Evolutionary conservation across 2,329 filamentous ascomycete genomes (phyloP).

Genomic region (Pseudogymnoascus sp.): DNA sequence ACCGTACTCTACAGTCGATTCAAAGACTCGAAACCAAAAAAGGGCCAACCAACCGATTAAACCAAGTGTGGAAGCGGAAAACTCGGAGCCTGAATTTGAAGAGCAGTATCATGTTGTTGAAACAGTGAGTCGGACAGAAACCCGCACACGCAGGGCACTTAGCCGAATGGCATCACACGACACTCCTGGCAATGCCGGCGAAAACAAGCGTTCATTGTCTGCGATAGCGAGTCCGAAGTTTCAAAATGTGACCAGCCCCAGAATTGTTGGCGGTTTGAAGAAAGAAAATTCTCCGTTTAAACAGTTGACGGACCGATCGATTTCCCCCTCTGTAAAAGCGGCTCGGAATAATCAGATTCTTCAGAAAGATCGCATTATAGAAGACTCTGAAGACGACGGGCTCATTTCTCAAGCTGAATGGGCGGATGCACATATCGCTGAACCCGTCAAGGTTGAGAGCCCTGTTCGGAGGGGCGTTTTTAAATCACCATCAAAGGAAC

Average conservation of each 20-base stretch:
- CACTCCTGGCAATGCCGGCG: background rate
- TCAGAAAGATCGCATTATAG: conserved; percentile 10
- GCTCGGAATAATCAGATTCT: conserved; percentile 8
- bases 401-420: background rate
- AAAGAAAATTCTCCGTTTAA: conserved; percentile 2
- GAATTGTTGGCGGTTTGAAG: background rate
- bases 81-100: conserved; percentile 1
- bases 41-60: conserved; percentile 12
- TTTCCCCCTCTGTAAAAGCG: conserved; percentile 8
- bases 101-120: conserved; percentile 19
- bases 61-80: conserved; percentile 9
- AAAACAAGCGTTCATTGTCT: background rate
- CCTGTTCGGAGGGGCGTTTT: background rate
- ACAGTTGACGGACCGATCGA: background rate
- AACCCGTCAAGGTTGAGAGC: background rate
- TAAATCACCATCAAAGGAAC: background rate
- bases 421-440: background rate
- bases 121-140: conserved; percentile 21
- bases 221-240: background rate
- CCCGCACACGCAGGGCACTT: conserved; percentile 20
- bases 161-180: conserved; percentile 18
- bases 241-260: background rate
- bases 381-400: conserved; percentile 7
- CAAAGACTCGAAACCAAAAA: background rate
- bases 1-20: background rate